These are phyloP conservation scores for Elasticomyces elasticus DNA, from an alignment of 495 filamentous ascomycete genomes.

Conservation along the genomic window DNA sequence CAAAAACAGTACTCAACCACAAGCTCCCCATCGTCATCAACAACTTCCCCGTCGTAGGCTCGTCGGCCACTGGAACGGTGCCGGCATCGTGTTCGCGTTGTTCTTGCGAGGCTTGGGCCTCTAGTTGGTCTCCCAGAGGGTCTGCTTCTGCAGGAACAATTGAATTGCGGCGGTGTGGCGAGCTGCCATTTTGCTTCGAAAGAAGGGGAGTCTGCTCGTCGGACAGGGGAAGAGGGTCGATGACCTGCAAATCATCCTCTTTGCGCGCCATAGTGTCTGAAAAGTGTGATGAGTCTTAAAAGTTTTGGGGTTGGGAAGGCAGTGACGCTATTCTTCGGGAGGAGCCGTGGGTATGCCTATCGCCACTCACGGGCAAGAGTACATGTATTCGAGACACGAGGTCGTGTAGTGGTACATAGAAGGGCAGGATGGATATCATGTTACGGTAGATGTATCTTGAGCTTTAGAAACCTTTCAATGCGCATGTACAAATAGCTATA, in stretches of 20 bases:
- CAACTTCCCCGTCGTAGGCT: constrained; percentile 39
- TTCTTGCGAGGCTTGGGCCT: constrained; percentile 17
- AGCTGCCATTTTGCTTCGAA: background rate
- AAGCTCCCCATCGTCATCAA: constrained; percentile 45
- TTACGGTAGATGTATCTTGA: too few species aligned
- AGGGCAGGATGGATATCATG: background rate
- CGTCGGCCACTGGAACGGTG: constrained; percentile 29
- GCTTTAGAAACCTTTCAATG: background rate
- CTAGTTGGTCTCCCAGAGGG: constrained; percentile 8
- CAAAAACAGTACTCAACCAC: constrained; percentile 75
- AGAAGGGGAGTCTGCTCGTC: constrained; percentile 16
- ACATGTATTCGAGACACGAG: too few species aligned
- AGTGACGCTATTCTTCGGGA: background rate
- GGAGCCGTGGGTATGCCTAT: too few species aligned
- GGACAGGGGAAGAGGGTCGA: constrained; percentile 10
- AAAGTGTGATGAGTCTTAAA: too few species aligned
- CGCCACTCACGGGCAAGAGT: too few species aligned
- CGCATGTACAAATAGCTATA: constrained; percentile 19
- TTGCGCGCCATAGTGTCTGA: constrained; percentile 10
- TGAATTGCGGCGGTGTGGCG: background rate
- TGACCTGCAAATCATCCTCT: constrained; percentile 6
- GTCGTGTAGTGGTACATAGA: background rate
- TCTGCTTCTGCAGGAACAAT: background rate
- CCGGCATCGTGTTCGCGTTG: constrained; percentile 14
- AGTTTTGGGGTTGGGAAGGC: background rate